Evolutionary conservation across 2,329 filamentous ascomycete species (phyloP).

Genomic region (Colletotrichum eleusines): DNA sequence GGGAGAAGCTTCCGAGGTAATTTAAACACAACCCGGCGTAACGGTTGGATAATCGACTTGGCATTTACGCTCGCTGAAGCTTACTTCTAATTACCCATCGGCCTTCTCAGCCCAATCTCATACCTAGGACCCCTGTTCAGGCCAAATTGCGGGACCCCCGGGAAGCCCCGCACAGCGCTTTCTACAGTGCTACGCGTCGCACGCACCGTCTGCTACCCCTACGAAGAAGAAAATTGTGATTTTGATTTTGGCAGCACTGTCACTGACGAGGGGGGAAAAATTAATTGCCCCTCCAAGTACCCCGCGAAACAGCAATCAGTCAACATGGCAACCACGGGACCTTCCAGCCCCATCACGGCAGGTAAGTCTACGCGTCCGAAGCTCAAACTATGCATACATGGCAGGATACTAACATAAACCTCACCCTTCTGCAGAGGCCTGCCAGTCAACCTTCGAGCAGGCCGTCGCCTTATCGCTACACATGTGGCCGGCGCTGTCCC

Average conservation of each 20-base stretch:
- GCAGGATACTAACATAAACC: slow-evolving; percentile 4
- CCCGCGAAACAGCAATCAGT: slow-evolving; percentile 36
- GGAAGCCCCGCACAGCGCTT: slow-evolving; percentile 27
- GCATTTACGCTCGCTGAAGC: slow-evolving; percentile 1
- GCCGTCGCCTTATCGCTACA: slow-evolving; percentile 87
- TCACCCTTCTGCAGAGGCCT: slow-evolving; percentile 14
- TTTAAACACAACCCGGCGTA: too few relatives aligned
- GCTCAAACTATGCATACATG: background rate
- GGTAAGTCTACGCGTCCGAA: slow-evolving; percentile 9
- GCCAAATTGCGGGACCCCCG: slow-evolving; percentile 2
- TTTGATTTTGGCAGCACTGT: slow-evolving; percentile 27
- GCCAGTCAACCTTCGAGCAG: slow-evolving; percentile 80
- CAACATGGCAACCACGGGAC: slow-evolving; percentile 38
- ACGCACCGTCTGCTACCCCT: slow-evolving; percentile 31
- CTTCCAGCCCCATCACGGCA: slow-evolving; percentile 37
- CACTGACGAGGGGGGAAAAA: slow-evolving; percentile 1
- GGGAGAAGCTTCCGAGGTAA: background rate
- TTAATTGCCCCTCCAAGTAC: slow-evolving; percentile 37
- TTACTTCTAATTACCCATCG: background rate
- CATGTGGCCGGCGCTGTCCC: slow-evolving; percentile 88
- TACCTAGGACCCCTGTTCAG: slow-evolving; percentile 33
- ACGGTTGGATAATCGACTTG: background rate
- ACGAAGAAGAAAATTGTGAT: slow-evolving; percentile 36
- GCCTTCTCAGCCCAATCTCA: slow-evolving; percentile 21
- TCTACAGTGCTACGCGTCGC: slow-evolving; percentile 24